Evolutionary conservation across 2,329 filamentous ascomycete genomes (phyloP), one percentile per base, ranked within the genome.

Genomic region (Herpotrichia juniperi): DNA sequence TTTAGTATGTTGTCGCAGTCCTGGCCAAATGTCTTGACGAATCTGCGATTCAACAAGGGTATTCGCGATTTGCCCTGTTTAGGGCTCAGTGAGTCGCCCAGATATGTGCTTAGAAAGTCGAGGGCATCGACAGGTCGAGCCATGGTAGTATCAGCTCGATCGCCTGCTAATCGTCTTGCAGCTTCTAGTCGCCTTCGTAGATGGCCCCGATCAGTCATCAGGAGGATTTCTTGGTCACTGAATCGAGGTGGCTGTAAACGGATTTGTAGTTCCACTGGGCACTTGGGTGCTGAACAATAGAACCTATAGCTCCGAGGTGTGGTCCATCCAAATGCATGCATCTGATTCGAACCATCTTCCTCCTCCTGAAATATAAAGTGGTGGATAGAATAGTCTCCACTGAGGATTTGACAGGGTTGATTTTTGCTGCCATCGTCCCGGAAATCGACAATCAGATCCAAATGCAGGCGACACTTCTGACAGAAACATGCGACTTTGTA

Each of bases 401-500:
- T 79, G 3, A 81, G 50, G 30, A 50, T 56, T 5, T 52, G 80
- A 59, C 80, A 83, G 5, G 78, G 72, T 25, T 54, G 50, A 35
- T 67, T 64, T 44, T 64, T 70, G 26, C 70, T 69, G 42, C 66
- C 68, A n/a, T 75, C 67, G 11, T 64, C 62, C 22, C 74, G 75
- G 58, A 82, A 84, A 53, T 81, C 78, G 28, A 87, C 77, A 10
- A 74, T 73, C 19, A 90, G 66, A 58, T 85, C 79, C 37, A 88
- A 74, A 70, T 90, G 87, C 63, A 79, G 79, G 46, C 84, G 81
- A 66, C 87, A 90, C 53, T 76, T 78, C 50, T 78, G 73, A 70
- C 87, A 90, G 58, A 85, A 79, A 3, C 85, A 79, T 14, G 86
- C 81, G 24, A 87, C 76, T 58, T 80, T 84, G 66, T 83, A 85